These are phyloP conservation scores for Atkinsonella texensis DNA, from an alignment of 2,329 filamentous ascomycete species.

Conservation along the genomic window DNA sequence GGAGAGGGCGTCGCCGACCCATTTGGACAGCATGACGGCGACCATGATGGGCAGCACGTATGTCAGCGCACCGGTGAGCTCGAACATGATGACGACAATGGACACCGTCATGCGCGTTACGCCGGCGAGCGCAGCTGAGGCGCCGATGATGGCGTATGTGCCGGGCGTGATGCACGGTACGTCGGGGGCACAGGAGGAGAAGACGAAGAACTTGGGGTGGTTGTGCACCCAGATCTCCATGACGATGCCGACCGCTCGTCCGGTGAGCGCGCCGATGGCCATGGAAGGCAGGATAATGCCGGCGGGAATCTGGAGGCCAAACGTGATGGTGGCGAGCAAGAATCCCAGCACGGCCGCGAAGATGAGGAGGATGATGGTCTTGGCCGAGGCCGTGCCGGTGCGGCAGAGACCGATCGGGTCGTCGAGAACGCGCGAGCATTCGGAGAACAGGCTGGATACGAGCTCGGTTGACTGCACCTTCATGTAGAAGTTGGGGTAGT, in stretches of 20 bases:
- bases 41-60: slow-evolving; percentile 99
- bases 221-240: slow-evolving; percentile 79
- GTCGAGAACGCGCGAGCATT: slow-evolving; percentile 71
- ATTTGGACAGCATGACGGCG: slow-evolving; percentile 95
- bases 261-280: slow-evolving; percentile 84
- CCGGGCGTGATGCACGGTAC: slow-evolving; percentile 82
- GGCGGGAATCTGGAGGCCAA: slow-evolving; percentile 86
- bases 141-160: slow-evolving; percentile 92
- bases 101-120: slow-evolving; percentile 95
- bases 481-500: slow-evolving; percentile 96
- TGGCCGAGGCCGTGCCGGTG: slow-evolving; percentile 68
- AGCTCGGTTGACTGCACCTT: slow-evolving; percentile 84
- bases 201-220: slow-evolving; percentile 65
- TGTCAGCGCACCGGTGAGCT: slow-evolving; percentile 87
- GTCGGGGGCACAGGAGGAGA: slow-evolving; percentile 73
- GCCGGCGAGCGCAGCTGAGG: slow-evolving; percentile 84
- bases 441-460: slow-evolving; percentile 81
- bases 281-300: slow-evolving; percentile 94
- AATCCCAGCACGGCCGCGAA: slow-evolving; percentile 76
- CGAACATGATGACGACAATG: slow-evolving; percentile 99
- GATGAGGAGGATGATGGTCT: slow-evolving; percentile 71
- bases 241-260: slow-evolving; percentile 77
- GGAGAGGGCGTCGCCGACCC: slow-evolving; percentile 92
- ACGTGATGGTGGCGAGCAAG: slow-evolving; percentile 75
- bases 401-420: slow-evolving; percentile 88